Evolutionary conservation across 495 filamentous ascomycete species (phyloP).

Genomic region (Penicillium crystallinum): DNA sequence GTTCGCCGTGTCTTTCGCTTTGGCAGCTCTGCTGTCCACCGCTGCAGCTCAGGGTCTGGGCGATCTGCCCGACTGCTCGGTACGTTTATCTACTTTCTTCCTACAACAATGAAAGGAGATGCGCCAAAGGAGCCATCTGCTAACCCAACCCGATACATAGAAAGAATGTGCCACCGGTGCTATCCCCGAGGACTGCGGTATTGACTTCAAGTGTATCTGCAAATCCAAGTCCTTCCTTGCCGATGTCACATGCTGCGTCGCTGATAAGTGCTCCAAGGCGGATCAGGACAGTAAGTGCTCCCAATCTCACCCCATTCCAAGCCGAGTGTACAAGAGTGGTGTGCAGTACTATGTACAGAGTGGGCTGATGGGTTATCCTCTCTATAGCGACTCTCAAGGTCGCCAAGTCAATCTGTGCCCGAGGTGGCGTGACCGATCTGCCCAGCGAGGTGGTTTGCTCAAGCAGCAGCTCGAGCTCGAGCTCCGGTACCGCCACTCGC

Average conservation of each 20-base stretch:
- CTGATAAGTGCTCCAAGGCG: slow-evolving; percentile 41
- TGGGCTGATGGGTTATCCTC: not conserved
- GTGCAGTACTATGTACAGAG: not conserved
- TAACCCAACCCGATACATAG: slow-evolving; percentile 29
- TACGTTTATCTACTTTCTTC: slow-evolving; percentile 14
- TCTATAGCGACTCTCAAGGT: slow-evolving; percentile 45
- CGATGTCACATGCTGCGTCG: slow-evolving; percentile 64
- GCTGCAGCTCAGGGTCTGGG: slow-evolving; percentile 38
- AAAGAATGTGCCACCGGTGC: slow-evolving; percentile 46
- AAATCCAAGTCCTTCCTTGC: slow-evolving; percentile 50
- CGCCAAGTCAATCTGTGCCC: slow-evolving; percentile 45
- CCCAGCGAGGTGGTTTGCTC: slow-evolving; percentile 34
- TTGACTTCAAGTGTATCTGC: slow-evolving; percentile 68
- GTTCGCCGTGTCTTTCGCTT: slow-evolving; percentile 24
- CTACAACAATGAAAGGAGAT: not conserved
- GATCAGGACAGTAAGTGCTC: slow-evolving; percentile 52
- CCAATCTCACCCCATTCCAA: not conserved
- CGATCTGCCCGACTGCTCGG: slow-evolving; percentile 48
- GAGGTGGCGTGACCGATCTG: slow-evolving; percentile 36
- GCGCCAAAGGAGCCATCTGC: not conserved
- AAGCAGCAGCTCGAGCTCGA: slow-evolving; percentile 15
- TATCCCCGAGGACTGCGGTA: slow-evolving; percentile 48
- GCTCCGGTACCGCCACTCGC: too few species aligned
- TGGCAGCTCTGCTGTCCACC: slow-evolving; percentile 27
- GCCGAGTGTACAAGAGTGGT: not conserved